phyloP scores from a whole-genome alignment of 345 rosid species.

The Rhodomyrtus tomentosa region DNA sequence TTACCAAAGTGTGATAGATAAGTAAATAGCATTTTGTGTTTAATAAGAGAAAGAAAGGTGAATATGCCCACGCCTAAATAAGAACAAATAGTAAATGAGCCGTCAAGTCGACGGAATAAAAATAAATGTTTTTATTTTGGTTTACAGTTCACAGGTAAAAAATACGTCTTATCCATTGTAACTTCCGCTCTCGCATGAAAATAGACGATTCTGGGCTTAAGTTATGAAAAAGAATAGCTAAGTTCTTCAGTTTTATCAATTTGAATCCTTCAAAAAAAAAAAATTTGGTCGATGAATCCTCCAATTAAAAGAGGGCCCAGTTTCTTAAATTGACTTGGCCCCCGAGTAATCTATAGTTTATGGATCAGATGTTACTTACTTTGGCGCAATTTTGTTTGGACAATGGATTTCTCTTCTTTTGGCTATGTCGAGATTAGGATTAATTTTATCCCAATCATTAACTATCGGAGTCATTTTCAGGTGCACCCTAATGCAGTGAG shows the following conservation, averaged over 20 bases:
- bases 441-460: no score
- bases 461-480: no score
- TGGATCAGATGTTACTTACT: neutral
- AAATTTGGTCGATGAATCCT: no score
- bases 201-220: neutral
- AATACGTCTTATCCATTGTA: neutral
- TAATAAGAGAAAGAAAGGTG: neutral
- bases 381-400: neutral
- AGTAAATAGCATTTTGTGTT: neutral
- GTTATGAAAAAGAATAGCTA: neutral
- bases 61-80: no score
- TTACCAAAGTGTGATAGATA: neutral
- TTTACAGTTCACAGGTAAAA: neutral
- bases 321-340: neutral
- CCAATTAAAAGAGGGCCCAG: neutral
- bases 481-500: neutral
- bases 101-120: no score
- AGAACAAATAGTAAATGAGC: no score
- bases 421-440: neutral
- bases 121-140: neutral
- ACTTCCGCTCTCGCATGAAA: neutral
- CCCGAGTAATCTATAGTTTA: neutral
- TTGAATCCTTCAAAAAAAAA: neutral
- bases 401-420: neutral
- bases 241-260: neutral